These are phyloP conservation scores for Ascoidea rubescens DNA, from an alignment of 805 yeast species.

Conservation along the genomic window DNA sequence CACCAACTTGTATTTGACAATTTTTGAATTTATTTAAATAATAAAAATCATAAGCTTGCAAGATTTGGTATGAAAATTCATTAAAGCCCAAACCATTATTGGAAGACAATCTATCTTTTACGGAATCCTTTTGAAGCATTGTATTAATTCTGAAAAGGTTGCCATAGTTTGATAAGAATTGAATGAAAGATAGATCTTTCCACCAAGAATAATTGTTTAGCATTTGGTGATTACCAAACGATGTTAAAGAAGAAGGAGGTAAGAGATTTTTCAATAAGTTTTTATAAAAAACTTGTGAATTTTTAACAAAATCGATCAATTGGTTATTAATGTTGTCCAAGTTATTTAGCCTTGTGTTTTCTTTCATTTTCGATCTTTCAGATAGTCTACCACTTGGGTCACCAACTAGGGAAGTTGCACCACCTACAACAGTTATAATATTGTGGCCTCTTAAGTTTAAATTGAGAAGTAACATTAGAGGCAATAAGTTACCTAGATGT, in stretches of 20 bases:
- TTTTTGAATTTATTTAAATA: conserved; percentile 46
- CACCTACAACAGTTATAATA: conserved; percentile 77
- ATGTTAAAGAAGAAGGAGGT: conserved; percentile 6
- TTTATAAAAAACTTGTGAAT: conserved; percentile 50
- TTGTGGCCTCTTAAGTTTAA: conserved; percentile 76
- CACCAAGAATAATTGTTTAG: conserved; percentile 79
- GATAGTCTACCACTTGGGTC: conserved; percentile 89
- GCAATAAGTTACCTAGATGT: conserved; percentile 84
- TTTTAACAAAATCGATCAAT: conserved; percentile 41
- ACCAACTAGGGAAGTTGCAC: conserved; percentile 93
- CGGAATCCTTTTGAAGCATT: conserved; percentile 83
- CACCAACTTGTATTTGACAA: conserved; percentile 78
- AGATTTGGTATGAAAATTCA: conserved; percentile 83
- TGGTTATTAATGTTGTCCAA: conserved; percentile 47
- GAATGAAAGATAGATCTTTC: conserved; percentile 61
- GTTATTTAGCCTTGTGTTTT: conserved; percentile 37
- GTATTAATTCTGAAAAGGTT: conserved; percentile 66
- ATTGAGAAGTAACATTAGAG: conserved; percentile 74
- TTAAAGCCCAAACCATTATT: conserved; percentile 80
- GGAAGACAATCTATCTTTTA: conserved; percentile 55
- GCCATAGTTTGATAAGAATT: conserved; percentile 68
- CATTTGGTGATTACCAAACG: conserved; percentile 24
- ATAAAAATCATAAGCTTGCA: conserved; percentile 91
- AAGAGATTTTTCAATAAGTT: conserved; percentile 25
- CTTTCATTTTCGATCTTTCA: conserved; percentile 53